Evolutionary conservation across 164 flowering plant species (phyloP), one percentile per base, ranked within the genome.

Genomic region (Vitis amurensis): DNA sequence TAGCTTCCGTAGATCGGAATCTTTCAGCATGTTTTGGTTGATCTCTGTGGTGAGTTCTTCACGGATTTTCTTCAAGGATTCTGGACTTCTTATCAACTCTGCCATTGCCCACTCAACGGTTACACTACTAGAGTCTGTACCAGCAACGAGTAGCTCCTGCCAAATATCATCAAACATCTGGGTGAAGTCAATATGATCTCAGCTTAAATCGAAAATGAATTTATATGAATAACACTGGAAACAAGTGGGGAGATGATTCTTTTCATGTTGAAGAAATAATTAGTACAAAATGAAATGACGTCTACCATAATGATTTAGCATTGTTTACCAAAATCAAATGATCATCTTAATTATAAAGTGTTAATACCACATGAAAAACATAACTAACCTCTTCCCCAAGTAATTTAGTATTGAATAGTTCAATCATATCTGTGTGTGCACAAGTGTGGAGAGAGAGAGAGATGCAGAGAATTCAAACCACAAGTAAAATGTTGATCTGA

Each of bases 81-180:
- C 7, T 4, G 44, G 44, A 31, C 44, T 31, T 31, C 44, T 4
- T 6, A 31, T 31, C 7, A 31, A 6, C 44, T 31, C 44, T 6
- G 78, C 59, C 56, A 79, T 70, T 11, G 79, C 73, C 82, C 82
- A 79, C 37, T 79, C 82, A 1, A 73, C 62, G 5, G 79, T 70
- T 11, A 77, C 64, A 23, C 74, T 61, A 9, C 57, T 73, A 1
- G 79, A 70, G 10, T 79, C 79, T 9, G 79, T 72, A 0, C 82
- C 82, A 0, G 79, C 76, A 7, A 58, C 67, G 48, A 79, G 61
- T 3, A 69, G 8, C 58, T 79, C 82, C 82, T 79, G 60, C 13
- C 14, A 61, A 55, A 52, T 8, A 31, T 31, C 44, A 31, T 31
- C 44, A 23, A 23, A 23, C 27, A 31, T 31, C 44, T 23, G 53